These are phyloP conservation scores for Penicillium corylophilum DNA, from an alignment of 2,329 filamentous ascomycete species.

Conservation along the genomic window DNA sequence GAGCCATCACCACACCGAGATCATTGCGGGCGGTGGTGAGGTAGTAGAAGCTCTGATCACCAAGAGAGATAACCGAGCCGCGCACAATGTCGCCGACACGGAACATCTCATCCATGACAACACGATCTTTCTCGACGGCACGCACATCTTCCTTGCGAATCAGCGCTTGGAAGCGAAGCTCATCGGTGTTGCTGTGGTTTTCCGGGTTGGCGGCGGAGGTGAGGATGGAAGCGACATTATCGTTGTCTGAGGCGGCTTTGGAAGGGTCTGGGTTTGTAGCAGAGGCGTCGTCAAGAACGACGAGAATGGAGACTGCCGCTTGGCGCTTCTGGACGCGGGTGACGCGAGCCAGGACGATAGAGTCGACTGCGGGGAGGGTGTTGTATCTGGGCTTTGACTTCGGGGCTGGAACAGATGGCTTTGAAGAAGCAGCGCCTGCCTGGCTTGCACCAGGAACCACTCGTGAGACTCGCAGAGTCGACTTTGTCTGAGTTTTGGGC, in stretches of 20 bases:
- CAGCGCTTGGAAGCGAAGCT: slow-evolving; percentile 71
- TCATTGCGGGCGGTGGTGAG: slow-evolving; percentile 89
- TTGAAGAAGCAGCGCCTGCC: neutral
- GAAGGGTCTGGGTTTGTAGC: slow-evolving; percentile 20
- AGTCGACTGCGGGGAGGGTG: slow-evolving; percentile 77
- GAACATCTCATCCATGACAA: slow-evolving; percentile 87
- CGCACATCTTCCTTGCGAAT: slow-evolving; percentile 89
- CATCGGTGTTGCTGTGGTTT: slow-evolving; percentile 56
- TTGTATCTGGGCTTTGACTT: slow-evolving; percentile 56
- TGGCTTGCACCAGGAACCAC: slow-evolving; percentile 9
- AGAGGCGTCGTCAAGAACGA: slow-evolving; percentile 61
- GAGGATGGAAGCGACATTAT: slow-evolving; percentile 39
- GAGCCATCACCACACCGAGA: slow-evolving; percentile 89
- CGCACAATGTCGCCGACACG: slow-evolving; percentile 88
- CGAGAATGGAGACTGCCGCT: slow-evolving; percentile 80
- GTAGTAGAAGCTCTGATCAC: slow-evolving; percentile 94
- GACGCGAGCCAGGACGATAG: slow-evolving; percentile 78
- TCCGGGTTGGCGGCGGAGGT: slow-evolving; percentile 41
- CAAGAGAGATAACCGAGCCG: slow-evolving; percentile 83
- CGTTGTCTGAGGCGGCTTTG: slow-evolving; percentile 34
- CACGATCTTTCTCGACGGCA: slow-evolving; percentile 92
- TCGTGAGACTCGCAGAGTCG: slow-evolving; percentile 42
- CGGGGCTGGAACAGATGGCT: neutral
- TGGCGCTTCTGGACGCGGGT: slow-evolving; percentile 82
- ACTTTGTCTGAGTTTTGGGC: slow-evolving; percentile 31